Evolutionary conservation across 208 protist genomes (phyloP).

Genomic region (Trypanosoma lewisi): DNA sequence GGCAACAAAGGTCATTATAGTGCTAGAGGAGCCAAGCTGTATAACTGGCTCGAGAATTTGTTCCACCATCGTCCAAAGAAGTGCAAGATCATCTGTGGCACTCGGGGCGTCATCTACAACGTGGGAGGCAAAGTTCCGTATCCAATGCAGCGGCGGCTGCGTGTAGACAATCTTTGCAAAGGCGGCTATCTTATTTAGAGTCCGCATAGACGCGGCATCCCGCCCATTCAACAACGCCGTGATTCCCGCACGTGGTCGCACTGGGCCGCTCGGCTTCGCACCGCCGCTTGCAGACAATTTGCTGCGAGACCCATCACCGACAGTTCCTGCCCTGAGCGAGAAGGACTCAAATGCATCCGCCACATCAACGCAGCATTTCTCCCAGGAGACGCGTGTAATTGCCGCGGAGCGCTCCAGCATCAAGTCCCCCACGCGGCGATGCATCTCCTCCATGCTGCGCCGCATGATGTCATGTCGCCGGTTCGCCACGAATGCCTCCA

Average conservation of each 20-base stretch:
- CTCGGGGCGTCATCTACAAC: slow-evolving; percentile 38
- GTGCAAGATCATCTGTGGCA: slow-evolving; percentile 40
- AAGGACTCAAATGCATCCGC: slow-evolving; percentile 68
- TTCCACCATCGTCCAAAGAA: slow-evolving; percentile 58
- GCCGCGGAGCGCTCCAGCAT: slow-evolving; percentile 52
- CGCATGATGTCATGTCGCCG: slow-evolving; percentile 47
- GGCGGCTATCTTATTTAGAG: slow-evolving; percentile 42
- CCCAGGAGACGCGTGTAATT: slow-evolving; percentile 63
- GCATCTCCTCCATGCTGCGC: slow-evolving; percentile 58
- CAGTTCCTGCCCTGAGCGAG: slow-evolving; percentile 20
- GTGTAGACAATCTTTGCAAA: slow-evolving; percentile 65
- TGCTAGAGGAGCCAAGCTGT: slow-evolving; percentile 40
- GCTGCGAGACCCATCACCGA: not conserved
- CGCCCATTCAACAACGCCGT: slow-evolving; percentile 35
- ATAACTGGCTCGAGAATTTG: slow-evolving; percentile 46
- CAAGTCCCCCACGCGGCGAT: slow-evolving; percentile 51
- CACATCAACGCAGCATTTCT: slow-evolving; percentile 51
- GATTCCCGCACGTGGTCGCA: slow-evolving; percentile 20
- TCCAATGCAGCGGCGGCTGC: slow-evolving; percentile 55
- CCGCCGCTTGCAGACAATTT: not conserved
- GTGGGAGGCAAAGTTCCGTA: slow-evolving; percentile 44
- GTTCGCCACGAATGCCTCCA: slow-evolving; percentile 64
- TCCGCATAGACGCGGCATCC: slow-evolving; percentile 35
- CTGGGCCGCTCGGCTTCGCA: not conserved
- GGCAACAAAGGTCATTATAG: slow-evolving; percentile 54